Evolutionary conservation across 345 rosid species (phyloP).

Genomic region (Eucalyptus erythrocorys): DNA sequence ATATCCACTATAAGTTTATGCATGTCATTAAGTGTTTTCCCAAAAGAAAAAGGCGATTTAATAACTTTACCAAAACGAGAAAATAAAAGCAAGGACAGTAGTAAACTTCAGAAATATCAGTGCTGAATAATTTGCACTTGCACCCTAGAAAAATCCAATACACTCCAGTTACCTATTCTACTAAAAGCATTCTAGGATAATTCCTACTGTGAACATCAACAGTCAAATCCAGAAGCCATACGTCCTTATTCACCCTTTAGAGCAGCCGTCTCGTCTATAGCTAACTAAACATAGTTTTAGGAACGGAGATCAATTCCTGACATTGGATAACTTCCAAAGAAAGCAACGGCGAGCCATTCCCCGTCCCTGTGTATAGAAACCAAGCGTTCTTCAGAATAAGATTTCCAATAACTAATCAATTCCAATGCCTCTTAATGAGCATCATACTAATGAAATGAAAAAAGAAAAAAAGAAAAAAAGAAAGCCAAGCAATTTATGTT

Average conservation of each 20-base stretch:
- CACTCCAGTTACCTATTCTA: no score
- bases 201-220: neutral
- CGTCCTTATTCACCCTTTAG: neutral
- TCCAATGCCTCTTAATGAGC: neutral
- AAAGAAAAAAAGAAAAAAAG: no score
- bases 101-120: neutral
- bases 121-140: neutral
- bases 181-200: no score
- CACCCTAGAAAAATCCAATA: neutral
- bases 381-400: neutral
- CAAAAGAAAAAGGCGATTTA: neutral
- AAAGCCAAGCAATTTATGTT: neutral
- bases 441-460: neutral
- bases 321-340: no score
- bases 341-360: neutral
- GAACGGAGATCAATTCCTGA: neutral
- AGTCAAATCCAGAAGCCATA: neutral
- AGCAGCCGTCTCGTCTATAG: neutral
- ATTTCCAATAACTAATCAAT: neutral
- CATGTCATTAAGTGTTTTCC: neutral
- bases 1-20: neutral
- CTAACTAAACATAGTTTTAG: no score
- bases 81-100: neutral
- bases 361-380: neutral
- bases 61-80: neutral